Base-by-base conservation (phyloP, 2,329 filamentous ascomycete genomes). In the Xylaria sp. region DNA sequence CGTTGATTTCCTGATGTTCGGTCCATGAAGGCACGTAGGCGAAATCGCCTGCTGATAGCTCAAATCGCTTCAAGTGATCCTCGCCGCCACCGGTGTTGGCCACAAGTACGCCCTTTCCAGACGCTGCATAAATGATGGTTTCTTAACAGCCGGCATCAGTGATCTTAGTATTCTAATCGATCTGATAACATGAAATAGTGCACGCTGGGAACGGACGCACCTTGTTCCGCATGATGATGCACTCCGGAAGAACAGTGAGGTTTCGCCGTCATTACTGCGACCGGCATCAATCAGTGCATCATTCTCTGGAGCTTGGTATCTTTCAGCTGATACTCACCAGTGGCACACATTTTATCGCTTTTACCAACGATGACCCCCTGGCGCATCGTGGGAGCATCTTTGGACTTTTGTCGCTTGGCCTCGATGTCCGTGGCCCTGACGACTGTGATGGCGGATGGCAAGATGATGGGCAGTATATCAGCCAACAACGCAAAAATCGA, bases 1-100 rank as follows among this genome's bases (percentile, higher is more conserved):
- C 82, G 66, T 91, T 91, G 18, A 86, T 76, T 57, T 87, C 80
- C 70, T 90, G 86, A 72, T 91, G 86, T 70, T 91, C 87, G 0
- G 84, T 83, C 78, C 81, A 89, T 0, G 86, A 82, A 0, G 88
- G 88, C 10, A 91, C 81, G 57, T 89, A 79, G 2, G 86, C 86
- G 71, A 89, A 91, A 70, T 90, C 87, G 0, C 88, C 88, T 0
- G 83, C 78, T 1, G 72, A 72, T 5, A 91, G 76, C 16, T 82
- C 75, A 62, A 87, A 79, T 39, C 81, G 79, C 62, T 81, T 80
- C 0, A 79, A 70, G 35, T 78, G 74, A 39, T 75, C 75, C 52
- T 79, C 80, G 10, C 83, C 80, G 48, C 80, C 78, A 18, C 80
- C 78, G n/a, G 84, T 77, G 55, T 79, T 79, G 0, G 81, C 85